A percentile compares a stretch with the other conserved stretches of the same genome.
These are phyloP conservation scores for Leishmania amazonensis DNA, from an alignment of 208 protist species.

Conservation along the genomic window DNA sequence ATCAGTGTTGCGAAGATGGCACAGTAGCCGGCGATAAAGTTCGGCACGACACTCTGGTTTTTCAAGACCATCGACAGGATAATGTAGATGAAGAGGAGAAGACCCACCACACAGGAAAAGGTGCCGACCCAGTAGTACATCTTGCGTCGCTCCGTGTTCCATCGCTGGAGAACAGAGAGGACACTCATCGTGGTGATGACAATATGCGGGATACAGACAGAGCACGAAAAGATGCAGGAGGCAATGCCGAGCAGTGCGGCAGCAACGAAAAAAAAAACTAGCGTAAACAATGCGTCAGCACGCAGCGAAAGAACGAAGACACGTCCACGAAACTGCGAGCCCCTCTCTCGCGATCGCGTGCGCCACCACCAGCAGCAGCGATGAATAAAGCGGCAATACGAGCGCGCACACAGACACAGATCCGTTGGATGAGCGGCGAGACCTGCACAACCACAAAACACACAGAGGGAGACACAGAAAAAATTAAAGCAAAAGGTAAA, in stretches of 20 bases:
- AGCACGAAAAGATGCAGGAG: background rate
- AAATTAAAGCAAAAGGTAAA: background rate
- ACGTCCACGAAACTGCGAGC: background rate
- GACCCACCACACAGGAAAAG: conserved; percentile 73
- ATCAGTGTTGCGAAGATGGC: conserved; percentile 88
- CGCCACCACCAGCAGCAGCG: background rate
- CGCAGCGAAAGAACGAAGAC: background rate
- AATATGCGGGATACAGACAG: background rate
- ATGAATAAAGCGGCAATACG: background rate
- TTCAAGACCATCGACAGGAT: conserved; percentile 46
- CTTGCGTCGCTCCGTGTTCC: conserved; percentile 58
- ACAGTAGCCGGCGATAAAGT: conserved; percentile 88
- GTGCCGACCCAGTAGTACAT: conserved; percentile 91
- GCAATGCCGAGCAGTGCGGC: background rate
- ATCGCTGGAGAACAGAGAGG: conserved; percentile 22
- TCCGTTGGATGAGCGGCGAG: background rate
- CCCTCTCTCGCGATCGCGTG: background rate
- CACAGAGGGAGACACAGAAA: background rate
- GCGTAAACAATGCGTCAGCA: background rate
- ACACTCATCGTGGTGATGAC: conserved; percentile 12
- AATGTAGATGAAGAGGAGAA: conserved; percentile 74
- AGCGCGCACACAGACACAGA: background rate
- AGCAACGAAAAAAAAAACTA: background rate
- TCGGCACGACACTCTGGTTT: conserved; percentile 63
- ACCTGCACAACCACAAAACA: background rate